Percentiles rank a stretch among this genome's conserved stretches.
phyloP scores from a whole-genome alignment of 768 basidiomycete species.

The Melanogaster broomeanus region DNA sequence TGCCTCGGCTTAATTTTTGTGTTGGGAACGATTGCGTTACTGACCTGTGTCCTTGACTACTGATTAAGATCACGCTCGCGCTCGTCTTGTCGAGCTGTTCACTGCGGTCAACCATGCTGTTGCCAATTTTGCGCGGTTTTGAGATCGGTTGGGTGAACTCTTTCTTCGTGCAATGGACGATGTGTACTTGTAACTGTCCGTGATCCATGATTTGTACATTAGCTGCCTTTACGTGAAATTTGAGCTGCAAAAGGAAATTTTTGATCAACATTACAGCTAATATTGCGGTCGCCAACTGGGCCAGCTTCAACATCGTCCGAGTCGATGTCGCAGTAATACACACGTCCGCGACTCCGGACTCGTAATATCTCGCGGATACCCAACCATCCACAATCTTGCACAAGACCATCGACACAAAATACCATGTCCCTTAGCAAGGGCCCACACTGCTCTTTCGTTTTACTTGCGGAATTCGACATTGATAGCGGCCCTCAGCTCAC shows the following conservation, averaged over 20 bases:
- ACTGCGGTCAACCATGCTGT: slow-evolving; percentile 26
- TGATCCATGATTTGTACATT: neutral
- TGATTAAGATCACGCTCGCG: slow-evolving; percentile 23
- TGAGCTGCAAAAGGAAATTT: slow-evolving; percentile 30
- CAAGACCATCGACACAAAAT: neutral
- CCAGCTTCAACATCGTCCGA: slow-evolving; percentile 8
- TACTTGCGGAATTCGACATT: slow-evolving; percentile 99
- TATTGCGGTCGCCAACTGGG: too few relatives aligned
- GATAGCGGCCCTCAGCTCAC: slow-evolving; percentile 90
- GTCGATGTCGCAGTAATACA: slow-evolving; percentile 6
- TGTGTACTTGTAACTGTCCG: neutral
- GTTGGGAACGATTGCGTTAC: slow-evolving; percentile 1
- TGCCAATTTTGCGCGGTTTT: slow-evolving; percentile 21
- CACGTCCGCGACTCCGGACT: neutral
- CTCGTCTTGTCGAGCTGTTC: slow-evolving; percentile 27
- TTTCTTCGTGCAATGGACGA: neutral
- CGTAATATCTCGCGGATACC: slow-evolving; percentile 9
- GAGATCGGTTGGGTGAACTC: neutral
- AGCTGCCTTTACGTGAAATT: neutral
- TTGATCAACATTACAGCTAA: slow-evolving; percentile 6
- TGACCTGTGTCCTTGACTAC: slow-evolving; percentile 12
- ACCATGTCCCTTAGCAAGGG: slow-evolving; percentile 58
- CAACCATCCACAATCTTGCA: neutral
- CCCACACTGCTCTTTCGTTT: slow-evolving; percentile 87
- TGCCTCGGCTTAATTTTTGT: slow-evolving; percentile 3